Evolutionary conservation across 2,329 filamentous ascomycete genomes (phyloP).

Genomic region (Calonectria fujianensis): DNA sequence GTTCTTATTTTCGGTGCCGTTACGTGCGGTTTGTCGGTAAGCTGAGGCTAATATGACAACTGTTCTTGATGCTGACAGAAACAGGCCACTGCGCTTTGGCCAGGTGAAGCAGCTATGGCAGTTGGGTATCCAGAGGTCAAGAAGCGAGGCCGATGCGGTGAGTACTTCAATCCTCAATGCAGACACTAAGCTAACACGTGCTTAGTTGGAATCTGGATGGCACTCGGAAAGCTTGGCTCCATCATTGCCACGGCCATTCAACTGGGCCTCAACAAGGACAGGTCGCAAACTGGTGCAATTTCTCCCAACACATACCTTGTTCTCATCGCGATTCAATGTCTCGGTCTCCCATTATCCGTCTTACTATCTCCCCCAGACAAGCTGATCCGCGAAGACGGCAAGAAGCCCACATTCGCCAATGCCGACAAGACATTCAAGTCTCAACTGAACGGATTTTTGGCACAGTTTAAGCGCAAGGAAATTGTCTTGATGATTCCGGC

Average conservation of each 20-base stretch:
- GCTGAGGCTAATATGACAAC: background rate
- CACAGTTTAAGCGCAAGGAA: conserved; percentile 21
- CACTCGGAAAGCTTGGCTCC: conserved; percentile 9
- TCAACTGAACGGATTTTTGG: background rate
- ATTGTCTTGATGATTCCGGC: conserved; percentile 16
- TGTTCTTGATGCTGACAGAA: background rate
- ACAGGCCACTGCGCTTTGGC: conserved; percentile 7
- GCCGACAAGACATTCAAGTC: conserved; percentile 4
- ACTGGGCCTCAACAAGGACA: conserved; percentile 12
- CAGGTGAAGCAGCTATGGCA: conserved; percentile 2
- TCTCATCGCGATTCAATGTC: conserved; percentile 9
- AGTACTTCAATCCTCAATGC: background rate
- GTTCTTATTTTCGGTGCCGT: conserved; percentile 9
- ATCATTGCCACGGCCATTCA: conserved; percentile 15
- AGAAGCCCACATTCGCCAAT: conserved; percentile 12
- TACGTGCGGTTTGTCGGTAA: conserved; percentile 8
- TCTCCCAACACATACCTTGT: conserved; percentile 15
- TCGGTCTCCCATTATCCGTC: background rate
- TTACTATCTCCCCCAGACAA: conserved; percentile 1
- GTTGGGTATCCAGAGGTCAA: background rate
- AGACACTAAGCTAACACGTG: background rate
- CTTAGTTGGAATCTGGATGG: conserved; percentile 12
- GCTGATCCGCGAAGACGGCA: conserved; percentile 9
- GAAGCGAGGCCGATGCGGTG: conserved; percentile 4
- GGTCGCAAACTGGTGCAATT: background rate